Percentiles rank a stretch among this genome's conserved stretches.
phyloP scores from a whole-genome alignment of 2,329 filamentous ascomycete genomes.

The Botrytis deweyae region DNA sequence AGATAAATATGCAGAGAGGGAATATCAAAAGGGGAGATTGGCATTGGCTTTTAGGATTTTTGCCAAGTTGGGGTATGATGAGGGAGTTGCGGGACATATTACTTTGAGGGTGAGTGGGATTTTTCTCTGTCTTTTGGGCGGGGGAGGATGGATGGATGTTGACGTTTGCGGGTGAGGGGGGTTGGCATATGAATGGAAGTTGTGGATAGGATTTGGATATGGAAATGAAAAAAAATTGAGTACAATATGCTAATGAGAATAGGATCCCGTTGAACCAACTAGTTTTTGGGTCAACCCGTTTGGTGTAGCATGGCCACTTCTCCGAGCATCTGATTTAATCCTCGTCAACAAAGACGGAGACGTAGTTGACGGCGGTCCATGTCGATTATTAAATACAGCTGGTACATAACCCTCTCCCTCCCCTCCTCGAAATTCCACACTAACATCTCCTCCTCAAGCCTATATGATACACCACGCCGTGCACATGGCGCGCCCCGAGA shows the following conservation, averaged over 20 bases:
- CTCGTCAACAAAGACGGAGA: conserved; percentile 60
- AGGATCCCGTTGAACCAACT: conserved; percentile 40
- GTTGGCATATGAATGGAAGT: background rate
- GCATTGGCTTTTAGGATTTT: conserved; percentile 50
- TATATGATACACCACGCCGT: conserved; percentile 62
- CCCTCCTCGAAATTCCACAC: background rate
- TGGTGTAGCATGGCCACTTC: conserved; percentile 41
- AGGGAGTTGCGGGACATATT: conserved; percentile 50
- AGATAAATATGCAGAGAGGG: conserved; percentile 40
- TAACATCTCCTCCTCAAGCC: conserved; percentile 36
- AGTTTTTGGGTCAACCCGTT: conserved; percentile 41
- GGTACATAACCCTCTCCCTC: conserved; percentile 24
- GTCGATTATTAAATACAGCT: conserved; percentile 37
- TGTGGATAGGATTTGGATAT: background rate
- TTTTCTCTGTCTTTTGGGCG: background rate
- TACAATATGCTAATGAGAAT: conserved; percentile 6
- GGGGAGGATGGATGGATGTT: background rate
- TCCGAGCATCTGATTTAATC: conserved; percentile 66
- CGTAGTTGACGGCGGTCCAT: conserved; percentile 60
- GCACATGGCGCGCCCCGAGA: conserved; percentile 57
- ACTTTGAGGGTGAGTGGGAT: conserved; percentile 38
- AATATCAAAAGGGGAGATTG: conserved; percentile 45
- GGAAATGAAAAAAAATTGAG: background rate
- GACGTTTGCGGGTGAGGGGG: background rate
- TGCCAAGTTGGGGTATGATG: conserved; percentile 47